A percentile compares a stretch with the other conserved stretches of the same genome.
These are phyloP conservation scores for Musa troglodytarum DNA, from an alignment of 176 grass and related monocot species.

Conservation along the genomic window DNA sequence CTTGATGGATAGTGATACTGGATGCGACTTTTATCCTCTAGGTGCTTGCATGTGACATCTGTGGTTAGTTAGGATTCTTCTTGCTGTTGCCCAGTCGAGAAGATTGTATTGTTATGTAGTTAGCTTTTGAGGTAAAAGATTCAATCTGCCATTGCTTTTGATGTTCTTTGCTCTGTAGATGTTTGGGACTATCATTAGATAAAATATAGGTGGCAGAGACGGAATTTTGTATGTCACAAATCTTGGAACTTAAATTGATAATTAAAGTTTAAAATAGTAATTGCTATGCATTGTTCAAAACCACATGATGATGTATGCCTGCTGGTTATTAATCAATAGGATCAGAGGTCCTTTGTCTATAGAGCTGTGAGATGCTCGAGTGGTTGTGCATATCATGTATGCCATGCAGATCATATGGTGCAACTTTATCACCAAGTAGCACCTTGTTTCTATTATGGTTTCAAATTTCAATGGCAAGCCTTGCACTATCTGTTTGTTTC, in stretches of 20 bases:
- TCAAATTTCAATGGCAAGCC: too few species aligned
- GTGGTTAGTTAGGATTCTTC: not conserved
- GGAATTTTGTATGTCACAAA: not conserved
- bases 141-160: too few species aligned
- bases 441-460: too few species aligned
- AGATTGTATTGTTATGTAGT: slow-evolving; percentile 7
- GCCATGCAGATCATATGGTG: too few species aligned
- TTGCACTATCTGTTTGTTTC: too few species aligned
- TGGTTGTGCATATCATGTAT: too few species aligned
- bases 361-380: too few species aligned
- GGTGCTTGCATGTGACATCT: slow-evolving; percentile 65
- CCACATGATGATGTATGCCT: too few species aligned
- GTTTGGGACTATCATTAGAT: not conserved
- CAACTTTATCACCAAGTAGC: too few species aligned
- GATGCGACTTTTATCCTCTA: slow-evolving; percentile 66
- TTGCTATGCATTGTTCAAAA: not conserved
- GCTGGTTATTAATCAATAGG: too few species aligned
- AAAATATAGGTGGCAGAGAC: not conserved
- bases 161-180: not conserved
- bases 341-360: too few species aligned
- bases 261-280: not conserved
- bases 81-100: not conserved
- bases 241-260: not conserved
- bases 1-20: slow-evolving; percentile 48
- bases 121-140: not conserved